Conservation (phyloP, 2,329 filamentous ascomycete genomes). For the Diatrype stigma region DNA sequence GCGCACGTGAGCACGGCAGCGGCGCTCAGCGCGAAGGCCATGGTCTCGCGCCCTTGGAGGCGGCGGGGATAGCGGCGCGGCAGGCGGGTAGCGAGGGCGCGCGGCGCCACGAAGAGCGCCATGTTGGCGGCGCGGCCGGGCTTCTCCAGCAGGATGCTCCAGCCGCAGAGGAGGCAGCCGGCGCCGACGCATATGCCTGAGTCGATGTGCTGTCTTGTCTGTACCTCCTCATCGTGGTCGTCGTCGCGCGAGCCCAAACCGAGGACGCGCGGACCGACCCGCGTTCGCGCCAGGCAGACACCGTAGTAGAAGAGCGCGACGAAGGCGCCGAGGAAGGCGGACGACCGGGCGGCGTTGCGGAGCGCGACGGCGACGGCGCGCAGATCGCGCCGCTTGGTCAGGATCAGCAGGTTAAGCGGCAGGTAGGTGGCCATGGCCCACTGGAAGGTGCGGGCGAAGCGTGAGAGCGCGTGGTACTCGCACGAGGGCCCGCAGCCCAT, state of each 20-base stretch:
- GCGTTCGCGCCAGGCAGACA: slow-evolving; percentile 72
- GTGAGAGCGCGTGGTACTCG: slow-evolving; percentile 66
- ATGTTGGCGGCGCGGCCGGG: slow-evolving; percentile 66
- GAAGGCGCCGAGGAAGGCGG: slow-evolving; percentile 73
- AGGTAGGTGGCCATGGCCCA: slow-evolving; percentile 76
- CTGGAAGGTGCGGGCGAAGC: slow-evolving; percentile 65
- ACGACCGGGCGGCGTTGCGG: slow-evolving; percentile 62
- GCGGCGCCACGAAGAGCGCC: slow-evolving; percentile 74
- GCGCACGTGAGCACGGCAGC: slow-evolving; percentile 68
- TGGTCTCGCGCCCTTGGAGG: slow-evolving; percentile 63
- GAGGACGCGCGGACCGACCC: slow-evolving; percentile 66
- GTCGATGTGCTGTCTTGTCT: slow-evolving; percentile 49
- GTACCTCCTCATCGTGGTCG: background rate
- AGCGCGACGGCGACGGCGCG: slow-evolving; percentile 46
- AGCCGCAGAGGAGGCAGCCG: slow-evolving; percentile 74
- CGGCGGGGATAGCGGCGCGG: slow-evolving; percentile 62
- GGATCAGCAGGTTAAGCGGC: slow-evolving; percentile 65
- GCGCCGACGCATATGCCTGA: slow-evolving; percentile 64
- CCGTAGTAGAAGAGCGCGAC: slow-evolving; percentile 81
- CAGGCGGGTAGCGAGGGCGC: slow-evolving; percentile 70
- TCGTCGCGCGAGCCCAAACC: slow-evolving; percentile 40
- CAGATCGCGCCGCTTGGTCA: slow-evolving; percentile 46
- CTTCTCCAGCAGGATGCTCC: slow-evolving; percentile 74
- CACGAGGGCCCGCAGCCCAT: slow-evolving; percentile 71
- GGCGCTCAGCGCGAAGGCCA: slow-evolving; percentile 62